Evolutionary conservation across 768 basidiomycete species (phyloP).

Genomic region (Nevesoporus exiguus): DNA sequence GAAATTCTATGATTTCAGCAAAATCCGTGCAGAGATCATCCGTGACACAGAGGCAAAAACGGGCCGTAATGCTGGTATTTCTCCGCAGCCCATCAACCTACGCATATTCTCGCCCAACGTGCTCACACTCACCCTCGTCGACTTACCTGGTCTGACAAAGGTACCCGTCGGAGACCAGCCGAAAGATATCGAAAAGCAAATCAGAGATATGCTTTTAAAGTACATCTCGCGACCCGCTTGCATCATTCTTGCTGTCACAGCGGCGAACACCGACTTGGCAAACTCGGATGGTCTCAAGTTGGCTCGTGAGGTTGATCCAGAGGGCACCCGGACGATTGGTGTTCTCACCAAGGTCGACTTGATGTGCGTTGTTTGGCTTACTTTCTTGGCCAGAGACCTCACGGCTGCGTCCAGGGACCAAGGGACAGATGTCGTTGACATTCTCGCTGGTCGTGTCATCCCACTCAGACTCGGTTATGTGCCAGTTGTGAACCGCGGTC

Average conservation of each 20-base stretch:
- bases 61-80: constrained; percentile 97
- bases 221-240: constrained; percentile 94
- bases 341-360: constrained; percentile 98
- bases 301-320: constrained; percentile 95
- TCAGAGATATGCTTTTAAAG: constrained; percentile 93
- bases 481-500: constrained; percentile 97
- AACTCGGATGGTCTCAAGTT: constrained; percentile 97
- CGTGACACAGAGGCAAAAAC: constrained; percentile 98
- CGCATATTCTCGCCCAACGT: constrained; percentile 98
- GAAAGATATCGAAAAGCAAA: constrained; percentile 95
- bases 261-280: constrained; percentile 94
- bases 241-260: constrained; percentile 95
- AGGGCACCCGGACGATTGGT: constrained; percentile 95
- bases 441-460: constrained; percentile 94
- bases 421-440: constrained; percentile 98
- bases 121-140: constrained; percentile 94
- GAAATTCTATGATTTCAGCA: constrained; percentile 97
- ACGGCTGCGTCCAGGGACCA: constrained; percentile 64
- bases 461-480: constrained; percentile 96
- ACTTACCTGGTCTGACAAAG: constrained; percentile 93
- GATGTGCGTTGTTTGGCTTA: constrained; percentile 60
- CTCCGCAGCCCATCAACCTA: constrained; percentile 94
- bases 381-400: not conserved
- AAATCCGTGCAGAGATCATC: constrained; percentile 95
- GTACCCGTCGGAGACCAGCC: constrained; percentile 97